A percentile compares a stretch with the other conserved stretches of the same genome.
Evolutionary conservation across 1,284 basidiomycete species (phyloP).

Genomic region (Coniophora puteana): DNA sequence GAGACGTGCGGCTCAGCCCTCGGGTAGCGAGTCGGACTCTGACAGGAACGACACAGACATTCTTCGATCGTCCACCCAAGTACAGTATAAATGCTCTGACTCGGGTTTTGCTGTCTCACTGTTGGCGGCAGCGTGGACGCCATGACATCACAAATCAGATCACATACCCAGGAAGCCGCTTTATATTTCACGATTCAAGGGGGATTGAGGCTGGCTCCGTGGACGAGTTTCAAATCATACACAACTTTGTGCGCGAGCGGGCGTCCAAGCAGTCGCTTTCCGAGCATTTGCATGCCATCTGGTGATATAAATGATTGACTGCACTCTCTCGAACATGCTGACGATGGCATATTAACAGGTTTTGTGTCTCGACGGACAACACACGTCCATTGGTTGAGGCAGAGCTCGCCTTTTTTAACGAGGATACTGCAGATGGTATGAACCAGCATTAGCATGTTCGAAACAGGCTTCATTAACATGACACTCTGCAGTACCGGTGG

Average conservation of each 20-base stretch:
- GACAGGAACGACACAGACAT: no score
- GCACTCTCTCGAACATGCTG: neutral
- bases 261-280: conserved; percentile 4
- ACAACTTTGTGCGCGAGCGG: conserved; percentile 14
- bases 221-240: conserved; percentile 15
- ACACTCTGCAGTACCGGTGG: conserved; percentile 4
- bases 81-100: no score
- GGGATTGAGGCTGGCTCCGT: conserved; percentile 19
- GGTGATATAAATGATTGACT: conserved; percentile 15
- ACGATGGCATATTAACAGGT: conserved; percentile 3
- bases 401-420: conserved; percentile 8
- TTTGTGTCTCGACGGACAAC: conserved; percentile 6
- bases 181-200: conserved; percentile 22
- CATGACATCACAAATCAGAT: conserved; percentile 27
- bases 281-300: conserved; percentile 22
- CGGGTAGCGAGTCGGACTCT: no score
- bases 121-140: conserved; percentile 22
- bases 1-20: no score
- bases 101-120: no score
- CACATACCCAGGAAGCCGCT: no score
- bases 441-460: no score
- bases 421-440: no score
- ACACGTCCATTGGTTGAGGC: conserved; percentile 2
- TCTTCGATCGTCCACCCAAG: no score
- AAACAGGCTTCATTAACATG: neutral